phyloP scores from a whole-genome alignment of 1,284 basidiomycete species.

The Apiotrichum brassicae region DNA sequence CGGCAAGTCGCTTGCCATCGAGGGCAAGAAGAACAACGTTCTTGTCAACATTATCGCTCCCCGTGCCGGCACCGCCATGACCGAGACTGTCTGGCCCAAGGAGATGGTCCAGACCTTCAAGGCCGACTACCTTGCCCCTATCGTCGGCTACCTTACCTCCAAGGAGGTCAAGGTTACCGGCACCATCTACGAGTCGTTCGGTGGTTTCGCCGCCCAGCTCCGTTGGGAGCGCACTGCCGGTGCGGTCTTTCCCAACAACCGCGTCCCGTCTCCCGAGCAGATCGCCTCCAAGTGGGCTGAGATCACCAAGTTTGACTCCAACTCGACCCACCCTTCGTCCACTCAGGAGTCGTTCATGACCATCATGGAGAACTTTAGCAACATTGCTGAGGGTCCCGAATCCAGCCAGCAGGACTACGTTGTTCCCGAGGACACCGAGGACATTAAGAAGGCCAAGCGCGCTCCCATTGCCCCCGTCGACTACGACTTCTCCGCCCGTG shows the following conservation, averaged over 20 bases:
- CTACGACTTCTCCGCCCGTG: constrained; percentile 76
- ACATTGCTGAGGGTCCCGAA: constrained; percentile 56
- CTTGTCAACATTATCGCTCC: constrained; percentile 84
- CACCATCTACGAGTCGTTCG: constrained; percentile 78
- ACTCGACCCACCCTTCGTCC: constrained; percentile 65
- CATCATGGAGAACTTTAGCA: constrained; percentile 75
- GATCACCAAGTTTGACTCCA: constrained; percentile 74
- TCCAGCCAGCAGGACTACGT: constrained; percentile 54
- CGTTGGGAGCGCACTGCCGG: constrained; percentile 88
- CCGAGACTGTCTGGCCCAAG: constrained; percentile 73
- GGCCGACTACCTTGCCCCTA: constrained; percentile 85
- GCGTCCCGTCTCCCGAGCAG: constrained; percentile 68
- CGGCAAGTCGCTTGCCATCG: constrained; percentile 81
- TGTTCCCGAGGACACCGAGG: constrained; percentile 76
- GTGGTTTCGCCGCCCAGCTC: constrained; percentile 87
- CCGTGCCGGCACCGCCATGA: constrained; percentile 87
- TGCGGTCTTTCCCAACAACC: constrained; percentile 67
- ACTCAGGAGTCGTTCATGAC: constrained; percentile 67
- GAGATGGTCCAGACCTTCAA: constrained; percentile 76
- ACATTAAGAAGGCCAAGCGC: constrained; percentile 79
- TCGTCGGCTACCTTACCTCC: constrained; percentile 87
- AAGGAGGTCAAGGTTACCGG: constrained; percentile 70
- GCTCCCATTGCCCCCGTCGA: constrained; percentile 53
- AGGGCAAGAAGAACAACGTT: constrained; percentile 88
- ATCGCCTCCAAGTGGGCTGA: constrained; percentile 69